phyloP scores from a whole-genome alignment of 495 filamentous ascomycete genomes.

The Achaetomiella virescens region DNA sequence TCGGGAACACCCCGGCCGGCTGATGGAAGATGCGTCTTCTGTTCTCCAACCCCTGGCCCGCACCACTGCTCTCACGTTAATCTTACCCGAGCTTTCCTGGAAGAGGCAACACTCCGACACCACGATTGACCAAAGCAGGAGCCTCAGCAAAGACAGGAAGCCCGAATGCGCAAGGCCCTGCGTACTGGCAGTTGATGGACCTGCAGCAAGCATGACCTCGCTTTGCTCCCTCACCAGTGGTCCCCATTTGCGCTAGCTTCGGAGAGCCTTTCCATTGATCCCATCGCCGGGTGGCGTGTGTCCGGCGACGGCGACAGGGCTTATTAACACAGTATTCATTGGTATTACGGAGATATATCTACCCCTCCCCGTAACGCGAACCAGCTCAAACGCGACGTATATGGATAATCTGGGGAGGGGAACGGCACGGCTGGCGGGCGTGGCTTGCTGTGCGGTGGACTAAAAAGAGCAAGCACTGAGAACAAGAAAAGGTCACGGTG shows the following conservation, averaged over 20 bases:
- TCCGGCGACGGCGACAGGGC: too few species aligned
- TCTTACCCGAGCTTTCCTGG: constrained; percentile 23
- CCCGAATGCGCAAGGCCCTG: neutral
- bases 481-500: neutral
- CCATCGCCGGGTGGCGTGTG: too few species aligned
- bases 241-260: neutral
- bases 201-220: neutral
- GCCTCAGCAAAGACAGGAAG: neutral
- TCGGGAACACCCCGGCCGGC: constrained; percentile 9
- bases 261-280: neutral
- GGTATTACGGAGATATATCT: neutral
- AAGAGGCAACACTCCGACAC: constrained; percentile 20
- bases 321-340: too few species aligned
- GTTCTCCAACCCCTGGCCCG: neutral
- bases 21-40: constrained; percentile 2
- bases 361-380: constrained; percentile 1
- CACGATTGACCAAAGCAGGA: constrained; percentile 13
- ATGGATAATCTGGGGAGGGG: constrained; percentile 13
- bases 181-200: neutral
- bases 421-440: constrained; percentile 8
- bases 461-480: neutral
- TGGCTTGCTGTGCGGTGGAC: constrained; percentile 1
- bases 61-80: neutral
- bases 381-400: constrained; percentile 9
- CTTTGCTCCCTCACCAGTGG: neutral